Conservation (phyloP, 768 basidiomycete species). For the Pluteus cervinus region DNA sequence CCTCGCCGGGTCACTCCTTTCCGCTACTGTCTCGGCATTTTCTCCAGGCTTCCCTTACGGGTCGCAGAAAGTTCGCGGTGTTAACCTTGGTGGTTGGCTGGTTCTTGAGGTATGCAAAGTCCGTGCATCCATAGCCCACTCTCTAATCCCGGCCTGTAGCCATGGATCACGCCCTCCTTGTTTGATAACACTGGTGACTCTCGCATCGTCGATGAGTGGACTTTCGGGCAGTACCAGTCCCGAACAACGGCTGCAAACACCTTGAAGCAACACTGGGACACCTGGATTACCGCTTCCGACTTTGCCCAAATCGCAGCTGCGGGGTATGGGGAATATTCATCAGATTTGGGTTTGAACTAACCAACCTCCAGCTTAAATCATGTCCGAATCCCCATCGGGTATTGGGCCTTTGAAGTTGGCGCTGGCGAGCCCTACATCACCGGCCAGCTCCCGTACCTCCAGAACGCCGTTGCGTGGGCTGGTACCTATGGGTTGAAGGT, state of each 20-base stretch:
- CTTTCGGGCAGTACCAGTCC: conserved; percentile 63
- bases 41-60: conserved; percentile 68
- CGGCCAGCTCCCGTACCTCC: conserved; percentile 68
- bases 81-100: conserved; percentile 68
- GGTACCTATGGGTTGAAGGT: conserved; percentile 65
- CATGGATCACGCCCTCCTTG: conserved; percentile 75
- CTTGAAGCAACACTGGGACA: conserved; percentile 69
- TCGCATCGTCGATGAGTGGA: conserved; percentile 71
- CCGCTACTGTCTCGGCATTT: conserved; percentile 19
- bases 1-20: conserved; percentile 13
- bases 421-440: conserved; percentile 74
- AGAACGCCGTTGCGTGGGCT: conserved; percentile 68
- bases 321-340: conserved; percentile 56
- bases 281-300: conserved; percentile 81
- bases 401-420: conserved; percentile 83
- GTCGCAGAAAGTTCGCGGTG: conserved; percentile 68
- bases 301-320: conserved; percentile 70
- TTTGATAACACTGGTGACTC: conserved; percentile 60
- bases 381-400: conserved; percentile 81
- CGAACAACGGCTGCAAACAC: conserved; percentile 37
- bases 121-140: conserved; percentile 5
- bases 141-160: conserved; percentile 27
- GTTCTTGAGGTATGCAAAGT: conserved; percentile 33
- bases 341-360: conserved; percentile 5
- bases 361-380: conserved; percentile 57